Conservation (phyloP, 441 rosid species). For the Pelargonium myrrhifolium region DNA sequence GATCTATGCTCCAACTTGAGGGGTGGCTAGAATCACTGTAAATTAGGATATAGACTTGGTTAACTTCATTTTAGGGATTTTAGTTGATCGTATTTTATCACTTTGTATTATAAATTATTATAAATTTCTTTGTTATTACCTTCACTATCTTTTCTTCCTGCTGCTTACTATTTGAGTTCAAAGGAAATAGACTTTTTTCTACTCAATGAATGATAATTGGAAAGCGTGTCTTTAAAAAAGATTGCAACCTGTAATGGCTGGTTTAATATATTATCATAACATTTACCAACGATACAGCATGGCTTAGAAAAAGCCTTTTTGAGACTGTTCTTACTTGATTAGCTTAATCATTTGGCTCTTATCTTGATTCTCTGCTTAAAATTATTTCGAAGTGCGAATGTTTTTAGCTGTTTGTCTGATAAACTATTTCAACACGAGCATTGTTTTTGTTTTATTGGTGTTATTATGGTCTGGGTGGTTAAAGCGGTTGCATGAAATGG, state of each 20-base stretch:
- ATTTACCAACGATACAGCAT: not conserved
- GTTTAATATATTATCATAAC: not conserved
- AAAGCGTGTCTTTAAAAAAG: not conserved
- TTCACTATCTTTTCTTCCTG: not conserved
- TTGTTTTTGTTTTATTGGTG: not conserved
- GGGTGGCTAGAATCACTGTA: too few relatives aligned
- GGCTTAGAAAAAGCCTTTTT: not conserved
- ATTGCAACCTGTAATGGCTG: not conserved
- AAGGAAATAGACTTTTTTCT: not conserved
- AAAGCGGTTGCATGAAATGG: not conserved
- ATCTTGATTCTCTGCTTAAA: not conserved
- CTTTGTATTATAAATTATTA: too few relatives aligned
- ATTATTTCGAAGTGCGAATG: not conserved
- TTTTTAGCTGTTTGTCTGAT: not conserved
- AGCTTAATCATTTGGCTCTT: not conserved
- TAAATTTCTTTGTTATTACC: not conserved
- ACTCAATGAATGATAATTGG: not conserved
- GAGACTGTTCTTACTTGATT: not conserved
- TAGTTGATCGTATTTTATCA: too few relatives aligned
- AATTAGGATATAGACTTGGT: too few relatives aligned
- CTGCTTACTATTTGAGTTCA: not conserved
- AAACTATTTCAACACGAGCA: not conserved
- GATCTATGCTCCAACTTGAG: too few relatives aligned
- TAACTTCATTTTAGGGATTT: too few relatives aligned
- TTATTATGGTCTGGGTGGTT: not conserved